phyloP scores from a whole-genome alignment of 2,329 filamentous ascomycete genomes.

The Fusarium sp. region DNA sequence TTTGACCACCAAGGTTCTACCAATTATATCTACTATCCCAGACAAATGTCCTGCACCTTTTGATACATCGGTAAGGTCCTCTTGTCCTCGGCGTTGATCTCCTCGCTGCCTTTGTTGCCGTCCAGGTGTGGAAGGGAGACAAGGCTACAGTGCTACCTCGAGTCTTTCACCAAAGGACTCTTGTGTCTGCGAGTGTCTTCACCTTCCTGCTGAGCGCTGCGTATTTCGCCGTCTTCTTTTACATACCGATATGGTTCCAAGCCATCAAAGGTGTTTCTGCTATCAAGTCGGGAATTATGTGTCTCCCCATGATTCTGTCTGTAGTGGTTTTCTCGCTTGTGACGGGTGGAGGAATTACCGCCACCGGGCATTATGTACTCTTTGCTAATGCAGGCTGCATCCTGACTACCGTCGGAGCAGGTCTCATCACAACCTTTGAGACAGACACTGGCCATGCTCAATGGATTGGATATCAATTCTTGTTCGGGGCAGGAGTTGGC shows the following conservation, averaged over 20 bases:
- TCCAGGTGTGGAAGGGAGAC: neutral
- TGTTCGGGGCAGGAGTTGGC: conserved; percentile 57
- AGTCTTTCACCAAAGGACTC: neutral
- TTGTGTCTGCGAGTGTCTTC: neutral
- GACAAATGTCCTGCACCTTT: no score
- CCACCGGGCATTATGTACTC: neutral
- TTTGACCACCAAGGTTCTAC: neutral
- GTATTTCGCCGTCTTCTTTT: conserved; percentile 42
- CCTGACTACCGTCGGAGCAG: conserved; percentile 47
- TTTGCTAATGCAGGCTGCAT: neutral
- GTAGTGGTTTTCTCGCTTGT: conserved; percentile 51
- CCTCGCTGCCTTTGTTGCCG: neutral
- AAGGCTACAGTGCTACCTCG: neutral
- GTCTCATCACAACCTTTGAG: conserved; percentile 52
- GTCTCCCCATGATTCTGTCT: conserved; percentile 53
- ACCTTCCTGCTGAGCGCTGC: neutral
- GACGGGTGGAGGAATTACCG: neutral
- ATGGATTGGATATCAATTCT: conserved; percentile 62
- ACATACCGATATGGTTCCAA: conserved; percentile 55
- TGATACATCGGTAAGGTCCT: no score
- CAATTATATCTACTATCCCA: neutral
- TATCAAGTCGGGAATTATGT: conserved; percentile 52
- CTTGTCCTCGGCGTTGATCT: neutral
- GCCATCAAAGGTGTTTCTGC: conserved; percentile 50
- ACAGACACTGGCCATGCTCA: conserved; percentile 47